Conservation (phyloP, 805 yeast species). For the Phaffomyces opuntiae region DNA sequence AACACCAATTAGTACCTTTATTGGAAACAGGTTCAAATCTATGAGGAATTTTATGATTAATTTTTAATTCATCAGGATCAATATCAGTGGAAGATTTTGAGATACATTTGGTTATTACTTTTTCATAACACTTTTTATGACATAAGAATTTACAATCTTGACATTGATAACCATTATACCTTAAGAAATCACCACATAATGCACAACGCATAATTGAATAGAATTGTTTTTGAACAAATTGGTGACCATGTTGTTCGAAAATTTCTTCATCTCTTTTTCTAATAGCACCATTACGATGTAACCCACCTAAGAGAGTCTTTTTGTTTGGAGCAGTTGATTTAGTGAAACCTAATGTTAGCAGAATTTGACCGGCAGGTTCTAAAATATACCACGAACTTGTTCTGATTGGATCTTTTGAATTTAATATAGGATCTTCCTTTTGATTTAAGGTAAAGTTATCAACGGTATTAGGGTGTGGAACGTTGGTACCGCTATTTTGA, state of each 20-base stretch:
- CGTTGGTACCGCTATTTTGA: conserved; percentile 15
- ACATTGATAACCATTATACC: conserved; percentile 82
- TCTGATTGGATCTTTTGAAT: conserved; percentile 28
- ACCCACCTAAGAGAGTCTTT: conserved; percentile 46
- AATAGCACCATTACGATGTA: conserved; percentile 97
- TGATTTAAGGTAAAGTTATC: conserved; percentile 19
- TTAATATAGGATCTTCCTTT: conserved; percentile 4
- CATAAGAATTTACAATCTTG: conserved; percentile 78
- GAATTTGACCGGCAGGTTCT: conserved; percentile 91
- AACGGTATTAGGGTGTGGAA: conserved; percentile 13
- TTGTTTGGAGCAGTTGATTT: conserved; percentile 50
- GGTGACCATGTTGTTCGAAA: conserved; percentile 94
- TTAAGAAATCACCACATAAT: conserved; percentile 89
- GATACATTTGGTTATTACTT: conserved; percentile 78
- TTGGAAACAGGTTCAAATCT: conserved; percentile 89
- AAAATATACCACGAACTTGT: conserved; percentile 82
- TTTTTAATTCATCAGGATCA: conserved; percentile 68
- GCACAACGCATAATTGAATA: conserved; percentile 98
- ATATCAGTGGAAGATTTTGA: conserved; percentile 65
- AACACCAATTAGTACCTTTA: conserved; percentile 98
- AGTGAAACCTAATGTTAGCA: conserved; percentile 70
- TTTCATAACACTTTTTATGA: conserved; percentile 74
- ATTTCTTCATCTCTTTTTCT: conserved; percentile 85
- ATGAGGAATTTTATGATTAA: conserved; percentile 96
- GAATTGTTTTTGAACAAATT: conserved; percentile 90